These are phyloP conservation scores for Cucurbita maxima DNA, from an alignment of 306 rosid species.

Conservation along the genomic window DNA sequence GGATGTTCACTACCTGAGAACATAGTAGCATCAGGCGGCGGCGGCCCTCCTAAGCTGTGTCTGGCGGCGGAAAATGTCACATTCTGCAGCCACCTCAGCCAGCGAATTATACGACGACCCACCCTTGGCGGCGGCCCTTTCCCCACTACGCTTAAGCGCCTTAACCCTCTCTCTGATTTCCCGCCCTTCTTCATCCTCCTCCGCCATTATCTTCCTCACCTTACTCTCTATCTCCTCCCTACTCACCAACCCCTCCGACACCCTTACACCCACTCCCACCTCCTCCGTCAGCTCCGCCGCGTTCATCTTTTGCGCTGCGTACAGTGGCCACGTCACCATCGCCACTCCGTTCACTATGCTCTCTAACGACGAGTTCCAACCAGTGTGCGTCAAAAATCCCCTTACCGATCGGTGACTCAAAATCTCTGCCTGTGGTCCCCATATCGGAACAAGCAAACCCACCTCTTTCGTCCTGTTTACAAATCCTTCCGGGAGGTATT, in stretches of 20 bases:
- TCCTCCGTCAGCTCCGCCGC: conserved; percentile 23
- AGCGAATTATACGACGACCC: conserved; percentile 19
- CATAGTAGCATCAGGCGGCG: too few relatives aligned
- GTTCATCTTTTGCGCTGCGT: background rate
- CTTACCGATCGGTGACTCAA: background rate
- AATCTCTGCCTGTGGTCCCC: conserved; percentile 1
- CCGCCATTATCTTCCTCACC: conserved; percentile 18
- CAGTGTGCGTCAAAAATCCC: background rate
- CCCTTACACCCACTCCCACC: conserved; percentile 16
- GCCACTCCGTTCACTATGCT: background rate
- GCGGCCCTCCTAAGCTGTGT: too few relatives aligned
- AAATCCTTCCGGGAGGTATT: conserved; percentile 41
- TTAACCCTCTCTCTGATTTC: conserved; percentile 9
- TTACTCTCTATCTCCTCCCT: conserved; percentile 22
- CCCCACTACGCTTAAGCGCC: conserved; percentile 9
- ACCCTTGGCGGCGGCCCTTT: background rate
- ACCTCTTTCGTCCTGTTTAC: conserved; percentile 7
- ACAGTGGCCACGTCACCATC: background rate
- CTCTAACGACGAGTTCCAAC: background rate
- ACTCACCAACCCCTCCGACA: conserved; percentile 19
- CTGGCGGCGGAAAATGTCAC: background rate
- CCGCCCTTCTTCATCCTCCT: background rate
- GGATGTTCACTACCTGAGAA: too few relatives aligned
- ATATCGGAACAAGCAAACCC: background rate
- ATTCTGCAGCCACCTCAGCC: background rate